Percentiles rank a stretch among this genome's conserved stretches.
Conservation (phyloP, 257 asterid species). For the Solanum rostratum region DNA sequence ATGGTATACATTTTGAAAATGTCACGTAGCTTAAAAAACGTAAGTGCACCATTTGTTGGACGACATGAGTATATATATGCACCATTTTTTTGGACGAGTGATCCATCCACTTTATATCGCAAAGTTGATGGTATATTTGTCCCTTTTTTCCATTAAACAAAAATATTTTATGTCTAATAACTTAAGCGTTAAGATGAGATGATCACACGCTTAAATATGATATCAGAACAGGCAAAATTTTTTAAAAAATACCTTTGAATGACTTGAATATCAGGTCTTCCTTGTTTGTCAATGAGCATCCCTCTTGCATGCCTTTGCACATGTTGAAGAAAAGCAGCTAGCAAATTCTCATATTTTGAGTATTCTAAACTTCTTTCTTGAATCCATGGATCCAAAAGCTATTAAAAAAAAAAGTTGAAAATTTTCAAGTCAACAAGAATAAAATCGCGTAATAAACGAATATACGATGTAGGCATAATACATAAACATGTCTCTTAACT, state of each 20-base stretch:
- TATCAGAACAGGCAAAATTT: not conserved
- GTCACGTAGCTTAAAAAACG: no score
- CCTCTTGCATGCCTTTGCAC: conserved; percentile 26
- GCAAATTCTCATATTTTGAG: conserved; percentile 31
- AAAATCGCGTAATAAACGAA: not conserved
- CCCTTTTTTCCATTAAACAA: no score
- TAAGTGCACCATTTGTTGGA: no score
- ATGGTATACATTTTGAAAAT: no score
- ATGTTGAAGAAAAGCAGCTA: conserved; percentile 26
- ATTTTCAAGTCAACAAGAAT: not conserved
- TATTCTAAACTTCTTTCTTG: conserved; percentile 47
- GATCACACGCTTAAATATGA: not conserved
- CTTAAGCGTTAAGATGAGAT: not conserved
- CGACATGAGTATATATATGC: no score
- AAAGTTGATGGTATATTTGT: no score
- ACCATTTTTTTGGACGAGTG: no score
- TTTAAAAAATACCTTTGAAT: conserved; percentile 18
- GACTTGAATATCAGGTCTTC: conserved; percentile 28
- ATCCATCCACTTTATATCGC: no score
- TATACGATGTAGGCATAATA: not conserved
- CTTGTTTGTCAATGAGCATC: conserved; percentile 22
- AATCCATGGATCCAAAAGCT: conserved; percentile 50
- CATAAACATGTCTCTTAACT: not conserved
- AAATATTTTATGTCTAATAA: no score
- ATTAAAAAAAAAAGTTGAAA: not conserved